Evolutionary conservation across 768 basidiomycete genomes (phyloP), one percentile per base, ranked within the genome.

Genomic region (Chalciporus sphaerocephalus): DNA sequence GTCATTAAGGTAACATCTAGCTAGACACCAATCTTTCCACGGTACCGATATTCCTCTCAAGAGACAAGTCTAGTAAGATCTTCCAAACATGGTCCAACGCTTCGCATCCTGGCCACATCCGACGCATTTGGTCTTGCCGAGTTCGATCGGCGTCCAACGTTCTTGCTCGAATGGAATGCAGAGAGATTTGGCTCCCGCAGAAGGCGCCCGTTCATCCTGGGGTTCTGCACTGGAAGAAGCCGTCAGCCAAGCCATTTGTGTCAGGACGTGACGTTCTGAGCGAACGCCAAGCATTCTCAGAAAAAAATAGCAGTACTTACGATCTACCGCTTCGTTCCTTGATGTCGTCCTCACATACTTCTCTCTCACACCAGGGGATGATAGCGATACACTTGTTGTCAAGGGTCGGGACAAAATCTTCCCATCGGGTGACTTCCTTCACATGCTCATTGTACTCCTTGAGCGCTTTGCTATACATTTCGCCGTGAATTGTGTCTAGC

Each of bases 21-120:
- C 10, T 27, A 27, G 13, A 32, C 5, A 41, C 27, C 7, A 28
- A 21, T 21, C 12, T 42, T 35, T 40, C 20, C 39, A 24, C 20
- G 0, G 22, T 8, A 34, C 33, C 15, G 5, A 12, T 15, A 11
- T 17, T 33, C 4, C 6, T n/a, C n/a, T 4, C 7, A 32, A n/a
- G 27, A 11, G 5, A 10, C 13, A 25, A 9, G 10, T 57, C 64
- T 77, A 92, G 61, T 91, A 92, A 17, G 85, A 87, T 56, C 91
- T 75, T 30, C 96, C 96, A 68, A 98, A 99, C 79, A 99, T 74
- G 54, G 94, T 94, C 93, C 93, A 97, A 57, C 88, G 78, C 73
- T 96, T 97, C 45, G 93, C 89, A 58, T 88, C 82, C 51, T 77
- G 73, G 23, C 85, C 88, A 65, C 96, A 99, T 11, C 80, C 89